Evolutionary conservation across 805 yeast genomes (phyloP).

Genomic region (Saccharomycopsis babjevae): DNA sequence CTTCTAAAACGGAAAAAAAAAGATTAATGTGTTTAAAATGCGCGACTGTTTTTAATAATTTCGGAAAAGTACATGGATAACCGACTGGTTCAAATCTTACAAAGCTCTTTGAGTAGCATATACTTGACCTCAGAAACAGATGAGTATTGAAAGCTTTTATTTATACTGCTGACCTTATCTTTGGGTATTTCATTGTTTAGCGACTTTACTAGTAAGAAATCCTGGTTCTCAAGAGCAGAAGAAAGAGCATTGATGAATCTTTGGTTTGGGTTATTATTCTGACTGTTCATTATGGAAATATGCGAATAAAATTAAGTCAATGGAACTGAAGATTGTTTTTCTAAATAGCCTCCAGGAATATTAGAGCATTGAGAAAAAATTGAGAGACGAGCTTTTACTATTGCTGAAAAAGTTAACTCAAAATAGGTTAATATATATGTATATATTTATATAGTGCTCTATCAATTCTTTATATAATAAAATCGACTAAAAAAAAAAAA

Average conservation of each 20-base stretch:
- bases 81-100: background rate
- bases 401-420: background rate
- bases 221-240: constrained; percentile 10
- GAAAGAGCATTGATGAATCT: constrained; percentile 6
- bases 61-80: background rate
- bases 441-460: too few relatives aligned
- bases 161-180: background rate
- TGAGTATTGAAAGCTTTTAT: background rate
- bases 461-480: background rate
- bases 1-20: too few relatives aligned
- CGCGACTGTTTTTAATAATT: background rate
- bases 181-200: background rate
- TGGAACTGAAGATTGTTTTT: background rate
- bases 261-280: background rate
- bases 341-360: background rate
- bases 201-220: constrained; percentile 6
- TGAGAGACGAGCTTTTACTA: background rate
- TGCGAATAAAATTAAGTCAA: too few relatives aligned
- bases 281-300: background rate
- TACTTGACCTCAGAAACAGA: constrained; percentile 7
- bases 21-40: background rate
- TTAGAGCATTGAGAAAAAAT: background rate
- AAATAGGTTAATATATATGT: too few relatives aligned
- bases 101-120: constrained; percentile 4
- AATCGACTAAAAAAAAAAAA: background rate